phyloP scores from a whole-genome alignment of 768 basidiomycete species.

The Xerocomus brunneocitrinus region DNA sequence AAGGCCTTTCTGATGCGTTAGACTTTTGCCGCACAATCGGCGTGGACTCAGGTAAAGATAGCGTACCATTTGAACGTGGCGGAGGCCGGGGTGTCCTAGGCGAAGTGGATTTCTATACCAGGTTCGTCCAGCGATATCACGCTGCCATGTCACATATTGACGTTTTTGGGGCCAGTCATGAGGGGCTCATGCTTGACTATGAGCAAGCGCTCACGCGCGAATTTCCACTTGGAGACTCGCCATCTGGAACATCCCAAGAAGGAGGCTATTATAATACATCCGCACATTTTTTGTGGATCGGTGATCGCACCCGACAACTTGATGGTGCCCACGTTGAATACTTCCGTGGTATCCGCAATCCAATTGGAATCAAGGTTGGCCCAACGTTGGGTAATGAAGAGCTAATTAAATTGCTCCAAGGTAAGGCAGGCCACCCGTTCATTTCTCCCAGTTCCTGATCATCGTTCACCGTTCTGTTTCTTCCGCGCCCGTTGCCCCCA shows the following conservation, averaged over 20 bases:
- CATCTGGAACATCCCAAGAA: conserved; percentile 8
- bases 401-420: conserved; percentile 67
- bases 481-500: neutral
- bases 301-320: conserved; percentile 90
- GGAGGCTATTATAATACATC: conserved; percentile 81
- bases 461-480: neutral
- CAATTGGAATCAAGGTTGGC: conserved; percentile 95
- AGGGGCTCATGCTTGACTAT: conserved; percentile 88
- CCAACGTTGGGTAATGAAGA: conserved; percentile 81
- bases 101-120: conserved; percentile 92
- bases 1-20: conserved; percentile 82
- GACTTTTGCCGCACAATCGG: conserved; percentile 93
- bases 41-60: conserved; percentile 46
- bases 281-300: conserved; percentile 96
- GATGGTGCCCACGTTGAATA: conserved; percentile 95
- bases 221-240: conserved; percentile 39
- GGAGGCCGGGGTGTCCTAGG: conserved; percentile 69
- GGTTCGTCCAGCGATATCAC: conserved; percentile 39
- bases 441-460: neutral
- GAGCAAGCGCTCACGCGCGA: conserved; percentile 87
- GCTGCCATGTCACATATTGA: neutral
- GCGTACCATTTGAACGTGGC: conserved; percentile 60
- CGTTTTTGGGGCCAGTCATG: conserved; percentile 53
- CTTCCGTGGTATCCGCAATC: conserved; percentile 87
- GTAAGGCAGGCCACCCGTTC: conserved; percentile 39